Evolutionary conservation across 768 basidiomycete species (phyloP), one percentile per base, ranked within the genome.

Genomic region (Paxillus ammoniavirescens): DNA sequence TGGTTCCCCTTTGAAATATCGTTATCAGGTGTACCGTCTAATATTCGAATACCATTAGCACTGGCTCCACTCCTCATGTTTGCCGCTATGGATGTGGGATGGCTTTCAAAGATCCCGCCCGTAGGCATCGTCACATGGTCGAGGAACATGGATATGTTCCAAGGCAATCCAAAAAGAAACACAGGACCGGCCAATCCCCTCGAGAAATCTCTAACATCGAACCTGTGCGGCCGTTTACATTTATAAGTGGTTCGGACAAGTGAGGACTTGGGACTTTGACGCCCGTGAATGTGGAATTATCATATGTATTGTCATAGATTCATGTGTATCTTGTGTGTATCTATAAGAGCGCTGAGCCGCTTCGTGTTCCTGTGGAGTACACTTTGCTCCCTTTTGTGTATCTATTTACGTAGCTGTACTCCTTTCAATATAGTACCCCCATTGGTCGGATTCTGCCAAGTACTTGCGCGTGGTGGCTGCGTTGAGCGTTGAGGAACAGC

Each of bases 81-180:
- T 82, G 82, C 62, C 77, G 72, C 18, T 82, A 70, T 52, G 66
- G 65, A 13, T 87, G 86, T 56, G 75, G 71, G 10, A 73, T 75
- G 58, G 66, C 69, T 13, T 87, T 86, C 73, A 83, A 80, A 49
- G 86, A 87, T 60, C 84, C 84, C 15, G 83, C 86, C 4, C 75
- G 84, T 49, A 72, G 83, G 42, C 83, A 84, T 58, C 73, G 82
- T 36, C 86, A 86, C 65, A 78, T 82, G 68, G 73, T 78, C 17
- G 72, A 76, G 10, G 69, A 64, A 17, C 84, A 86, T 58, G 74
- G 75, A 18, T 81, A 84, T 54, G 49, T 76, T 17, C 78, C 82
- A 3, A 75, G 72, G 43, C 69, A 75, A 26, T 74, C 71, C 37
- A 66, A 75, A 52, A 78, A 73, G 64, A 80, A 78, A 57, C 74